These are phyloP conservation scores for Monosporascus sp. DNA, from an alignment of 2,329 filamentous ascomycete genomes.

Conservation along the genomic window DNA sequence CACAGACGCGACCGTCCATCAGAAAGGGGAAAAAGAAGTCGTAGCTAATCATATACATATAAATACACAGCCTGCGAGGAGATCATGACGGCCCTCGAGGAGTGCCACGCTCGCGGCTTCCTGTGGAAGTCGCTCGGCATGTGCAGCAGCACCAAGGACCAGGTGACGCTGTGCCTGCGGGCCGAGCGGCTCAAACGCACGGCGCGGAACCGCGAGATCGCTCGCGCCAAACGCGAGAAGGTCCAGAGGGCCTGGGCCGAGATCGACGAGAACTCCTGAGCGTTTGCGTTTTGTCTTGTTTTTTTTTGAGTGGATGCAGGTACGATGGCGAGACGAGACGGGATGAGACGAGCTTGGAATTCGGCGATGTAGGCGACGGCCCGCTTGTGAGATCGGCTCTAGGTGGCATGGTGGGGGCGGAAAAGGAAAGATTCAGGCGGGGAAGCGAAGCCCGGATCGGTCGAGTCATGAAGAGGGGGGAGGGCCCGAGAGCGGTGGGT, in stretches of 20 bases:
- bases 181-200: constrained; percentile 75
- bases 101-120: constrained; percentile 91
- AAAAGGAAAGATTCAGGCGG: no score
- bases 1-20: neutral
- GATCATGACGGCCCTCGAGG: constrained; percentile 87
- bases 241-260: constrained; percentile 76
- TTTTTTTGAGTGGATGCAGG: no score
- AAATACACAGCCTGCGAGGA: constrained; percentile 74
- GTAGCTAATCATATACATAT: neutral
- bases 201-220: constrained; percentile 64
- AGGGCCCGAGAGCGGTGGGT: no score
- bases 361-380: no score
- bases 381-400: no score
- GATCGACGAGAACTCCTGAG: constrained; percentile 64
- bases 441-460: no score
- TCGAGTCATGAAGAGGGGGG: no score
- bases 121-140: constrained; percentile 84
- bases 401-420: no score
- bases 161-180: constrained; percentile 80
- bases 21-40: neutral
- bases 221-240: constrained; percentile 64
- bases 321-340: no score
- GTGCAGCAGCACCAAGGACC: constrained; percentile 80
- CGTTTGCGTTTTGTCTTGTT: no score
- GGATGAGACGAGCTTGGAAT: no score